phyloP scores from a whole-genome alignment of 192 early-diverging fungal genomes.

The Backusella sp. region DNA sequence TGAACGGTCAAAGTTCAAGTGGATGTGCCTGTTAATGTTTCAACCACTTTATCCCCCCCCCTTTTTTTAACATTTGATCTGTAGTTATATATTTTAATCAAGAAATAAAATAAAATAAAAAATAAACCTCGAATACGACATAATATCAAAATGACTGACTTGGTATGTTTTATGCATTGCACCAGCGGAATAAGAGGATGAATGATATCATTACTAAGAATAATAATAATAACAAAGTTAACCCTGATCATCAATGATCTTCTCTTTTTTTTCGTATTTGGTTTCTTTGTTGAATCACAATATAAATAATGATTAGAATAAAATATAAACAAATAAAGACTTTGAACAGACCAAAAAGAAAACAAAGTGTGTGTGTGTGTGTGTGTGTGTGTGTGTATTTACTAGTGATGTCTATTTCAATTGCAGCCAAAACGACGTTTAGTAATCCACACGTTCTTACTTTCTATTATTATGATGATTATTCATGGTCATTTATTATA shows the following conservation, averaged over 20 bases:
- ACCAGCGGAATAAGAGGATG: too few relatives aligned
- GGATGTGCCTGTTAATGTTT: slow-evolving; percentile 20
- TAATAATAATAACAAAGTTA: too few relatives aligned
- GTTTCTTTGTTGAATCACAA: background rate
- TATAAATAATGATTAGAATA: background rate
- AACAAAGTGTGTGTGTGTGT: background rate
- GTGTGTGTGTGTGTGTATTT: too few relatives aligned
- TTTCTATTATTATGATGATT: background rate
- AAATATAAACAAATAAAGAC: background rate
- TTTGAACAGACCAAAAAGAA: background rate
- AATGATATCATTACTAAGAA: too few relatives aligned
- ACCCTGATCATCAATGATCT: background rate
- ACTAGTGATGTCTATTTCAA: background rate
- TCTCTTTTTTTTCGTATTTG: background rate
- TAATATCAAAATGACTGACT: too few relatives aligned
- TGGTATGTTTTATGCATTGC: too few relatives aligned
- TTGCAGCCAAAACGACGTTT: background rate
- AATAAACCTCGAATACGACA: background rate
- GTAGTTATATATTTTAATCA: background rate
- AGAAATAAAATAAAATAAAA: background rate
- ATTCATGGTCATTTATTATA: background rate
- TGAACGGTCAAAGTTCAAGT: slow-evolving; percentile 2
- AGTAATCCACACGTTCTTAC: background rate
- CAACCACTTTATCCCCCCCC: background rate
- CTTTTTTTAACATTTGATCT: background rate